phyloP scores from a whole-genome alignment of 208 protist species.

The Angomonas ambiguus region DNA sequence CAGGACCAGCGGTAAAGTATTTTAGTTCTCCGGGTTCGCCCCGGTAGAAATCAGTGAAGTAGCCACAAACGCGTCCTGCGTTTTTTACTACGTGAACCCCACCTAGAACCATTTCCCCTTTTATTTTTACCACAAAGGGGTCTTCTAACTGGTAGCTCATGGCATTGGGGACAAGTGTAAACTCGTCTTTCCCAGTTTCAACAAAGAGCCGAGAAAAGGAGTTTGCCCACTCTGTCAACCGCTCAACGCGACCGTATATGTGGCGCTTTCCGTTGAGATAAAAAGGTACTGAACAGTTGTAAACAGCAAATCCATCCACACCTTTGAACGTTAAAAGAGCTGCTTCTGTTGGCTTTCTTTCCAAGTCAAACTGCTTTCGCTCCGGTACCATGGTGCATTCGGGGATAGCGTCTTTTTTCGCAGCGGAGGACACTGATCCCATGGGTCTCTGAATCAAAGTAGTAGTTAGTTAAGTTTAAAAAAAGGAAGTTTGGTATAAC shows the following conservation, averaged over 20 bases:
- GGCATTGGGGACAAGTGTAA: conserved; percentile 21
- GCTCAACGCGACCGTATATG: conserved; percentile 35
- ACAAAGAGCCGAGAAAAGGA: conserved; percentile 38
- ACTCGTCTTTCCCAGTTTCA: conserved; percentile 42
- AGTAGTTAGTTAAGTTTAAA: neutral
- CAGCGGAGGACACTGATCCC: neutral
- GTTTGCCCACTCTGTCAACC: conserved; percentile 23
- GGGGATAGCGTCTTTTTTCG: neutral
- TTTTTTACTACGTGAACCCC: conserved; percentile 30
- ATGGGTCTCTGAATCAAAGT: neutral
- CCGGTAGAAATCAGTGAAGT: conserved; percentile 38
- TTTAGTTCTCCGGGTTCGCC: conserved; percentile 15
- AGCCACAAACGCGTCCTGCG: conserved; percentile 19
- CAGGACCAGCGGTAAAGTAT: conserved; percentile 27
- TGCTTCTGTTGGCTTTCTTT: neutral
- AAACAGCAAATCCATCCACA: conserved; percentile 32
- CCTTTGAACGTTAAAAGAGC: conserved; percentile 36
- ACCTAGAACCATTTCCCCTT: conserved; percentile 27
- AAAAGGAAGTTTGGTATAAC: neutral
- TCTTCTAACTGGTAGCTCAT: conserved; percentile 35
- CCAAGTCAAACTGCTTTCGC: neutral
- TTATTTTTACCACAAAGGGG: conserved; percentile 27
- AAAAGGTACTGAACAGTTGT: conserved; percentile 42
- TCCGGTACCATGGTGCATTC: neutral
- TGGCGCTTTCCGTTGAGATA: conserved; percentile 27